Base-by-base conservation (phyloP, 208 protist species). In the Tritrichomonas foetus region DNA sequence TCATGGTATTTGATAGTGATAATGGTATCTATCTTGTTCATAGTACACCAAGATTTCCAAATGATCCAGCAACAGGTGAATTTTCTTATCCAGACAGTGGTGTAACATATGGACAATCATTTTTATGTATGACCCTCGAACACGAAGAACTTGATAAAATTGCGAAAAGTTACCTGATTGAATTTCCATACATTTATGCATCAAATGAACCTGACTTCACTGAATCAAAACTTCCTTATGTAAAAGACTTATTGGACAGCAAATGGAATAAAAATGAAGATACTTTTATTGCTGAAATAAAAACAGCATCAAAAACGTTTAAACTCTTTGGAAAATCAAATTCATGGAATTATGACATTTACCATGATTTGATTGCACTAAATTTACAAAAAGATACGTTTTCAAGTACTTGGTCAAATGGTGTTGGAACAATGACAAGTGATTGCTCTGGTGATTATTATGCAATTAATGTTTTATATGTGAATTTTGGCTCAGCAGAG, bases 11-110 rank as follows among this genome's bases (percentile, higher is more conserved):
- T 36, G 74, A 82, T 44, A 50, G 27, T 11, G 33, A 47, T 53
- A 82, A 82, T 30, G 74, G 74, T 49, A 49, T 82, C 50, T 82
- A 82, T 36, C 74, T 82, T 53, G 41, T 47, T 47, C 74, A 82
- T 53, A 47, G n/a, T 47, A 41, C 50, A n/a, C 74, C 74, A 82
- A 49, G 41, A 20, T 82, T 47, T 50, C 74, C 74, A 44, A 47
- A 47, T 20, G 74, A 82, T 50, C 74, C 74, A 82, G 22, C 33
- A 53, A 75, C 69, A 44, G n/a, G 41, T 50, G 41, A 50, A 1
- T 82, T 50, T 36, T 9, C 5, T 47, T 82, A 33, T 30, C 74
- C 74, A n/a, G 30, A 3, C 9, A 82, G n/a, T 5, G 74, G 74
- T 30, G 50, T 41, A n/a, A 44, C 20, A 20, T 82, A 47, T 53